A percentile compares a stretch with the other conserved stretches of the same genome.
These are phyloP conservation scores for Thalassiosira oceanica DNA, from an alignment of 352 stramenopile genomes.

Conservation along the genomic window DNA sequence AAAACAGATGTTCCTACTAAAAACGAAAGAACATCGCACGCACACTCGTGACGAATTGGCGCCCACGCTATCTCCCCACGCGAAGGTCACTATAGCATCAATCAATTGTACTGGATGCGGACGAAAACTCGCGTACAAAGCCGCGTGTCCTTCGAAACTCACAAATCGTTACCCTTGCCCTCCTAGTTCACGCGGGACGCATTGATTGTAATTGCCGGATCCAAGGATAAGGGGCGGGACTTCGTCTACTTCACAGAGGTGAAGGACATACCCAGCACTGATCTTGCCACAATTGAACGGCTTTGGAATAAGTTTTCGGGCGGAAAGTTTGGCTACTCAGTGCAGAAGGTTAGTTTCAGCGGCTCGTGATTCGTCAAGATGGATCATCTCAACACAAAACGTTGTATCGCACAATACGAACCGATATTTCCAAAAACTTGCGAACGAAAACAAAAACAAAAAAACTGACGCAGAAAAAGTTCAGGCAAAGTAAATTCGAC, in stretches of 20 bases:
- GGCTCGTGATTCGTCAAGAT: too few relatives aligned
- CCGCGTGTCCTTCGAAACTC: neutral
- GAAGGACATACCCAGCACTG: constrained; percentile 80
- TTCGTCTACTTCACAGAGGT: constrained; percentile 90
- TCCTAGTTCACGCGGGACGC: constrained; percentile 86
- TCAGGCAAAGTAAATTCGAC: constrained; percentile 73
- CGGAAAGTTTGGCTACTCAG: constrained; percentile 86
- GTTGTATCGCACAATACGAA: too few relatives aligned
- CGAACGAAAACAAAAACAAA: too few relatives aligned
- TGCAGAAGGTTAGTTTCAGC: constrained; percentile 77
- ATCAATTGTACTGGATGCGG: neutral
- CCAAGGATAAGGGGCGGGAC: constrained; percentile 76
- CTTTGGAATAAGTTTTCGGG: constrained; percentile 84
- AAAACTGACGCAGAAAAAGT: constrained; percentile 76
- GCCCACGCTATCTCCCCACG: too few relatives aligned
- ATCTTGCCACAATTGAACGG: constrained; percentile 85
- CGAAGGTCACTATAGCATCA: too few relatives aligned
- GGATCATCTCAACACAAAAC: too few relatives aligned
- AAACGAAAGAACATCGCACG: too few relatives aligned
- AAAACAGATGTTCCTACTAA: too few relatives aligned
- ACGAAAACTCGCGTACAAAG: neutral
- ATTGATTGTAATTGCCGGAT: constrained; percentile 83
- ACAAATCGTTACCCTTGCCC: too few relatives aligned
- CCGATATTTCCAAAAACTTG: too few relatives aligned
- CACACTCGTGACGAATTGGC: too few relatives aligned